These are phyloP conservation scores for Cordia subcordata DNA, from an alignment of 257 asterid genomes.

Conservation along the genomic window DNA sequence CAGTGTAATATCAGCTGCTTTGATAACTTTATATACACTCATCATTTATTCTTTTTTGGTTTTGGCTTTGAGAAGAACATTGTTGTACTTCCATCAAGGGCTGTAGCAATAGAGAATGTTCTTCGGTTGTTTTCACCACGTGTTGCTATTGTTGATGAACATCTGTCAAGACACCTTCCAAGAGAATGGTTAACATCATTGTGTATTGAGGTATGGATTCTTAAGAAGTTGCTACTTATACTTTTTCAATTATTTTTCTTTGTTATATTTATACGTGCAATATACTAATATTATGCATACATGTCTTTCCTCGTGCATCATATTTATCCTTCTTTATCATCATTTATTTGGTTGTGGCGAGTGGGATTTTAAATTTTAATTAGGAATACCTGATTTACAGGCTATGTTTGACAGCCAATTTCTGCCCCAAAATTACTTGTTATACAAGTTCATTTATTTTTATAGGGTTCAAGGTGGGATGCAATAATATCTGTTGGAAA, in stretches of 20 bases:
- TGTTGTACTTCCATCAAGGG: constrained; percentile 83
- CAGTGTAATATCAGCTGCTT: constrained; percentile 1
- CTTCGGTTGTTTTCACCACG: constrained; percentile 80
- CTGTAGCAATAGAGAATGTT: constrained; percentile 82
- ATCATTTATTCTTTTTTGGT: constrained; percentile 12
- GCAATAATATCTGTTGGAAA: no score
- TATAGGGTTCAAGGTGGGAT: no score
- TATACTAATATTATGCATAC: no score
- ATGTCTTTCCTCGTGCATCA: no score
- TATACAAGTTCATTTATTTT: no score
- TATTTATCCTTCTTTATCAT: constrained; percentile 30
- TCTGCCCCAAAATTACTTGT: no score
- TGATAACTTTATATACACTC: constrained; percentile 24
- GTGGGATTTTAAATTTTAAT: no score
- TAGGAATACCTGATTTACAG: no score
- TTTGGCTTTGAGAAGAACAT: constrained; percentile 46
- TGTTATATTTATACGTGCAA: no score
- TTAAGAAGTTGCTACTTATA: constrained; percentile 3
- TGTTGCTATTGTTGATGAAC: constrained; percentile 91
- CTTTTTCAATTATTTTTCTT: background rate
- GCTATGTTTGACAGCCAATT: no score
- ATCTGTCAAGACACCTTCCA: constrained; percentile 66
- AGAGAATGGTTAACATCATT: constrained; percentile 84
- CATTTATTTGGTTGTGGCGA: constrained; percentile 19
- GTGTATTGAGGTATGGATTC: constrained; percentile 52